Evolutionary conservation across 2,329 filamentous ascomycete genomes (phyloP).

Genomic region (Venturiaceae sp.): DNA sequence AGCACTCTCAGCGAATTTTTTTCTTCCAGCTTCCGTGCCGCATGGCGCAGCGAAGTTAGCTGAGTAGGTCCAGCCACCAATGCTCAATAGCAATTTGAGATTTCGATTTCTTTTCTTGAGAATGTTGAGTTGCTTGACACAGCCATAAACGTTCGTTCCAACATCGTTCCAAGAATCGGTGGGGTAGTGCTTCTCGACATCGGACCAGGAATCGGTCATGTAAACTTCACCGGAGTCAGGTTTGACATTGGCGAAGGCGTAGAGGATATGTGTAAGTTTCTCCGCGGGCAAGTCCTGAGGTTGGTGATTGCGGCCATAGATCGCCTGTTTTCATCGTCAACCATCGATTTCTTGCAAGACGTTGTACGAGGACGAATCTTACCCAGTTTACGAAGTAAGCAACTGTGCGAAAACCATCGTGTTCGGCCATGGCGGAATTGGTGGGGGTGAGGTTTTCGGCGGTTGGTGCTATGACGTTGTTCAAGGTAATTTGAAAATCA

Average conservation of each 20-base stretch:
- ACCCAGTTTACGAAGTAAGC: constrained; percentile 9
- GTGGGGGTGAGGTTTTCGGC: background rate
- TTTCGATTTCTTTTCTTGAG: constrained; percentile 69
- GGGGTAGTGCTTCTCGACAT: constrained; percentile 59
- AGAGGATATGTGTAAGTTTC: constrained; percentile 84
- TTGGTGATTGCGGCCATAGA: constrained; percentile 78
- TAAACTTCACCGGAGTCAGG: constrained; percentile 67
- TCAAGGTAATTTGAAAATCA: background rate
- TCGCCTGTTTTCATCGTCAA: constrained; percentile 44
- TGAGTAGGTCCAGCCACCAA: constrained; percentile 78
- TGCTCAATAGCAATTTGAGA: constrained; percentile 70
- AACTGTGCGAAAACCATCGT: constrained; percentile 2
- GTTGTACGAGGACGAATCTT: too few species aligned
- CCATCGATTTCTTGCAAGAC: background rate
- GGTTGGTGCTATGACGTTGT: background rate
- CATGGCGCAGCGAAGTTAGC: constrained; percentile 66
- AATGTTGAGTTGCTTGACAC: constrained; percentile 65
- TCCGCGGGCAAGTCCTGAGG: constrained; percentile 74
- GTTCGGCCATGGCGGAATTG: background rate
- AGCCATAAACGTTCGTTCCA: constrained; percentile 68
- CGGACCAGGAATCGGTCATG: constrained; percentile 60
- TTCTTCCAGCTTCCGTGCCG: constrained; percentile 50
- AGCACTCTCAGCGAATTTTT: constrained; percentile 58
- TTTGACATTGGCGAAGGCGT: constrained; percentile 81
- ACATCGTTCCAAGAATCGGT: constrained; percentile 54